Evolutionary conservation across 371 early-diverging fungal genomes (phyloP).

Genomic region (Lichtheimia ramosa): DNA sequence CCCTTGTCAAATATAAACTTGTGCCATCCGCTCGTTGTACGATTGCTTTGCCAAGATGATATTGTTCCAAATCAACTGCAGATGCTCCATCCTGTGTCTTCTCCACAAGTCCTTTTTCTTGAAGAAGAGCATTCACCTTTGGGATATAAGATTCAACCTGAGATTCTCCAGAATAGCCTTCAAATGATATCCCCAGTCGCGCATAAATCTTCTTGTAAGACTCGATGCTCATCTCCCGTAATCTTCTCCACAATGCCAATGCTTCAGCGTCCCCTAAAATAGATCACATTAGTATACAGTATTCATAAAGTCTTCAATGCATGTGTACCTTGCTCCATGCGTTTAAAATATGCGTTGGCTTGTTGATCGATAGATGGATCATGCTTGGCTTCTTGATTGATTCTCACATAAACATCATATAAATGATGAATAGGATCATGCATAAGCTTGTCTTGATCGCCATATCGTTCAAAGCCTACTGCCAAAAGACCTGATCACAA

Average conservation of each 20-base stretch:
- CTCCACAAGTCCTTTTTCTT: conserved; percentile 51
- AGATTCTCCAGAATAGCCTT: conserved; percentile 96
- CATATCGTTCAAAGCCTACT: conserved; percentile 88
- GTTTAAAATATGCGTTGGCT: conserved; percentile 90
- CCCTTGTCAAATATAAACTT: conserved; percentile 95
- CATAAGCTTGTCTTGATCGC: conserved; percentile 73
- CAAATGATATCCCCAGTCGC: conserved; percentile 89
- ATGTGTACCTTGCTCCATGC: conserved; percentile 85
- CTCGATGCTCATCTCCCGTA: conserved; percentile 85
- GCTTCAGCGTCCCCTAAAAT: conserved; percentile 61
- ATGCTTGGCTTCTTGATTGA: conserved; percentile 69
- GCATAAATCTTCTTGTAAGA: conserved; percentile 89
- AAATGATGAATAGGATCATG: conserved; percentile 93
- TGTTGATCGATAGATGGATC: conserved; percentile 64
- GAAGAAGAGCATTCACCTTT: conserved; percentile 65
- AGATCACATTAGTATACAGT: neutral
- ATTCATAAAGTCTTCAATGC: neutral
- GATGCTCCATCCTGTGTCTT: conserved; percentile 71
- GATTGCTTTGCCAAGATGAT: conserved; percentile 74
- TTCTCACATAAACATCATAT: conserved; percentile 93
- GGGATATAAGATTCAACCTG: conserved; percentile 76
- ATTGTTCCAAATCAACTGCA: conserved; percentile 69
- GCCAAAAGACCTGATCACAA: conserved; percentile 75
- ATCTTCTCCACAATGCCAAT: conserved; percentile 78
- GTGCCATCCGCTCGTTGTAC: conserved; percentile 82